phyloP scores from a whole-genome alignment of 2,329 filamentous ascomycete genomes.

The Venturia pyrina region DNA sequence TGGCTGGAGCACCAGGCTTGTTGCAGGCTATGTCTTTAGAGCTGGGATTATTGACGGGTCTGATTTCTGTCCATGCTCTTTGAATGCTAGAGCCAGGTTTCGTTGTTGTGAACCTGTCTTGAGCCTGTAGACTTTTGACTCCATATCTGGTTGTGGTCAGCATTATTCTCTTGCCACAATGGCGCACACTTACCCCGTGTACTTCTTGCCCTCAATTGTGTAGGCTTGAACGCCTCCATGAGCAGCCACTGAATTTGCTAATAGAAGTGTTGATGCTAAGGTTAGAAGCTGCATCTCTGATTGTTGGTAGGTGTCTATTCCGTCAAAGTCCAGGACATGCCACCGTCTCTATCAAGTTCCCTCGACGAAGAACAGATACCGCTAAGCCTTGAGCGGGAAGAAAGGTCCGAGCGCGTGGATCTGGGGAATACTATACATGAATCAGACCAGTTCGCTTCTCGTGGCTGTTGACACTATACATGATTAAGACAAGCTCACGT shows the following conservation, averaged over 20 bases:
- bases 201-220: slow-evolving; percentile 9
- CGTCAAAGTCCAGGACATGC: not conserved
- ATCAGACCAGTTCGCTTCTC: not conserved
- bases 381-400: not conserved
- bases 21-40: slow-evolving; percentile 8
- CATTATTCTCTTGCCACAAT: not conserved
- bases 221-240: slow-evolving; percentile 11
- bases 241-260: slow-evolving; percentile 7
- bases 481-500: no score
- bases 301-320: not conserved
- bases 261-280: not conserved
- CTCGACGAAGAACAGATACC: no score
- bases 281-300: not conserved
- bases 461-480: not conserved
- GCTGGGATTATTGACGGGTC: slow-evolving; percentile 4
- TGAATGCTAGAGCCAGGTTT: not conserved
- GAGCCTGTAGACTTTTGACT: not conserved
- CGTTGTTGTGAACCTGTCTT: slow-evolving; percentile 1
- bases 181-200: not conserved
- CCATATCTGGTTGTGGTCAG: not conserved
- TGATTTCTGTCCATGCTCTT: slow-evolving; percentile 9
- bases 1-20: slow-evolving; percentile 7
- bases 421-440: not conserved
- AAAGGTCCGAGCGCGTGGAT: not conserved
- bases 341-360: no score